Evolutionary conservation across 805 yeast genomes (phyloP), one percentile per base, ranked within the genome.

Genomic region (Starmerella geochares): DNA sequence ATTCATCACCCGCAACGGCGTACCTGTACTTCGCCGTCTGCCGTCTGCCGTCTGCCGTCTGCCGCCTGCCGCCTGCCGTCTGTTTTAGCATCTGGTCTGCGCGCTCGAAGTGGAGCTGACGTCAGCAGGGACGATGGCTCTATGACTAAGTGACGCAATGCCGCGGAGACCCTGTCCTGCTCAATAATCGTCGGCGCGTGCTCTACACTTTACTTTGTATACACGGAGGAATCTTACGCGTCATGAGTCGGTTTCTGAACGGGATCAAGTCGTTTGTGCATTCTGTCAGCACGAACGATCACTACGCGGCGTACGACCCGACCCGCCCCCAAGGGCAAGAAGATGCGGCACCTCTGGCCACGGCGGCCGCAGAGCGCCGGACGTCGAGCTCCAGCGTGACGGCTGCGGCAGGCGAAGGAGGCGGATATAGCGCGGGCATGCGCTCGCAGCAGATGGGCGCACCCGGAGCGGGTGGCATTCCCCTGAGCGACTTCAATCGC

Each of bases 401-500:
- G 42, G 25, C 45, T 27, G 25, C 25, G 11, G 25, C 31, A 14
- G 45, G 35, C 16, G 31, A 33, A 24, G 31, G 35, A 24, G 50
- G 46, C n/a, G 61, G 60, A 28, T 62, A 69, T 55, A 58, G 64
- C 1, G 70, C 64, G 28, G 69, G 67, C 23, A 53, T 61, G 53
- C 63, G 68, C 40, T 58, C 66, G 33, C 56, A 53, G 43, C 70
- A 60, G 58, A 52, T 65, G 25, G 35, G 35, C 17, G 4, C 27
- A 55, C 48, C 54, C 54, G 71, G 50, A 9, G 46, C 48, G 19
- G 65, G 74, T 55, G 64, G 63, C 23, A 60, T 67, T 50, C 72
- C 70, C 59, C 64, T 66, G 46, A 66, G 48, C 54, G 71, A 78
- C 39, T 94, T 94, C 43, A 38, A 24, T 14, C 42, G 42, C 42